Evolutionary conservation across 495 filamentous ascomycete species (phyloP).

Genomic region (Elasticomyces elasticus): DNA sequence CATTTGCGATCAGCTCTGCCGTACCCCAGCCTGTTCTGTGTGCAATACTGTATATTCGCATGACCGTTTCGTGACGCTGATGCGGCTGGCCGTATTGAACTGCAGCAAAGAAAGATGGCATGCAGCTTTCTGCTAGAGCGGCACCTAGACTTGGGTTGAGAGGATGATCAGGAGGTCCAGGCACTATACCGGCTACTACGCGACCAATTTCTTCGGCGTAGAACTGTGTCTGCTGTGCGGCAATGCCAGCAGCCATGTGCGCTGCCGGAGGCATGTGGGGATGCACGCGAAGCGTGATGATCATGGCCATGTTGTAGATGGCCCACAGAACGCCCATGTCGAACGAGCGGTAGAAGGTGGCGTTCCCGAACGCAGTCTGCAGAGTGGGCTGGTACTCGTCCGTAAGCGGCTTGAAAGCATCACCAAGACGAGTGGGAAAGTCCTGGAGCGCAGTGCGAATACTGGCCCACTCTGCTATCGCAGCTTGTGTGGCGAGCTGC

Average conservation of each 20-base stretch:
- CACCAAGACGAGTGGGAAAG: conserved; percentile 56
- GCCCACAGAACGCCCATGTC: conserved; percentile 77
- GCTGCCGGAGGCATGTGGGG: conserved; percentile 87
- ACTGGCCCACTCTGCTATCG: conserved; percentile 67
- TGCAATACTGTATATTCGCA: conserved; percentile 61
- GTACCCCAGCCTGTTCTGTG: conserved; percentile 81
- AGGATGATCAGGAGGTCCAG: conserved; percentile 40
- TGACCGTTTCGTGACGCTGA: conserved; percentile 69
- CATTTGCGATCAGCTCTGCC: conserved; percentile 63
- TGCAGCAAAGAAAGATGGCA: conserved; percentile 76
- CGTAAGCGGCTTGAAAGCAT: conserved; percentile 68
- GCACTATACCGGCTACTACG: conserved; percentile 70
- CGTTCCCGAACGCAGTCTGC: conserved; percentile 68
- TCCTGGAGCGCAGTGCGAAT: conserved; percentile 61
- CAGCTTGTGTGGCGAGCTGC: conserved; percentile 47
- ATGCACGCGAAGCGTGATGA: conserved; percentile 66
- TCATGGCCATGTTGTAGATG: conserved; percentile 70
- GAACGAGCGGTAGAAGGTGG: conserved; percentile 74
- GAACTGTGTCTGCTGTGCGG: conserved; percentile 54
- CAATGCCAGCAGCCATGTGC: conserved; percentile 69
- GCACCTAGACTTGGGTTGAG: conserved; percentile 75
- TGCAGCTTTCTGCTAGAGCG: conserved; percentile 66
- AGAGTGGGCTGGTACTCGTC: conserved; percentile 55
- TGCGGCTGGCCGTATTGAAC: conserved; percentile 63
- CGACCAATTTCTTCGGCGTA: conserved; percentile 69